phyloP scores from a whole-genome alignment of 768 basidiomycete species.

The Dioszegia aurantiaca region DNA sequence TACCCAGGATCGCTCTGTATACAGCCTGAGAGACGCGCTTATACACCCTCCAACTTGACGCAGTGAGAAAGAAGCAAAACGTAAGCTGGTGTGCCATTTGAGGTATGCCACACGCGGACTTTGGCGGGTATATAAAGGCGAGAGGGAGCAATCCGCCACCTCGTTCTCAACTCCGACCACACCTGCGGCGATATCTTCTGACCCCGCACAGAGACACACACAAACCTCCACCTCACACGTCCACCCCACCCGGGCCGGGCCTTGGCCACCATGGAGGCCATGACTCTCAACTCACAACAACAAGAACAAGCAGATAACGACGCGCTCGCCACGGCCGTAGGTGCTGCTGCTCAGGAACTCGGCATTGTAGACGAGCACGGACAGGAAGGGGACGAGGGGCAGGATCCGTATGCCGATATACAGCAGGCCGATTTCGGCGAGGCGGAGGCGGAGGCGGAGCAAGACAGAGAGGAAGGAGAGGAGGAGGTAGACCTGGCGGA shows the following conservation, averaged over 20 bases:
- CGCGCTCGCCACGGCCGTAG: slow-evolving; percentile 34
- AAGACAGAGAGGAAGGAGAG: slow-evolving; percentile 12
- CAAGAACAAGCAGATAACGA: slow-evolving; percentile 38
- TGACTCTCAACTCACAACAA: slow-evolving; percentile 23
- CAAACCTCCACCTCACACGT: slow-evolving; percentile 22
- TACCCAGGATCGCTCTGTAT: too few relatives aligned
- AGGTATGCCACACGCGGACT: slow-evolving; percentile 3
- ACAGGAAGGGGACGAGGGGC: neutral
- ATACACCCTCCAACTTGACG: too few relatives aligned
- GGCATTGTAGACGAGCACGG: neutral
- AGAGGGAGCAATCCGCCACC: neutral
- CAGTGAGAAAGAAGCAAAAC: too few relatives aligned
- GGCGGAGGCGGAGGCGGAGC: neutral
- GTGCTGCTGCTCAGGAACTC: slow-evolving; percentile 29
- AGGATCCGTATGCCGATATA: slow-evolving; percentile 30
- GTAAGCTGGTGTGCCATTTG: neutral
- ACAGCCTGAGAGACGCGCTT: too few relatives aligned
- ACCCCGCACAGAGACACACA: too few relatives aligned
- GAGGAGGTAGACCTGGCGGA: slow-evolving; percentile 10
- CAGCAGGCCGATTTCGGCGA: slow-evolving; percentile 39
- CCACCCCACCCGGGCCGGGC: too few relatives aligned
- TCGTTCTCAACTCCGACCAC: slow-evolving; percentile 1
- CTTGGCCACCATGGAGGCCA: slow-evolving; percentile 22
- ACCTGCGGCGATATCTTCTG: slow-evolving; percentile 22
- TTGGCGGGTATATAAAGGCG: slow-evolving; percentile 10